Evolutionary conservation across 495 filamentous ascomycete species (phyloP).

Genomic region (Neurospora tetraspora): DNA sequence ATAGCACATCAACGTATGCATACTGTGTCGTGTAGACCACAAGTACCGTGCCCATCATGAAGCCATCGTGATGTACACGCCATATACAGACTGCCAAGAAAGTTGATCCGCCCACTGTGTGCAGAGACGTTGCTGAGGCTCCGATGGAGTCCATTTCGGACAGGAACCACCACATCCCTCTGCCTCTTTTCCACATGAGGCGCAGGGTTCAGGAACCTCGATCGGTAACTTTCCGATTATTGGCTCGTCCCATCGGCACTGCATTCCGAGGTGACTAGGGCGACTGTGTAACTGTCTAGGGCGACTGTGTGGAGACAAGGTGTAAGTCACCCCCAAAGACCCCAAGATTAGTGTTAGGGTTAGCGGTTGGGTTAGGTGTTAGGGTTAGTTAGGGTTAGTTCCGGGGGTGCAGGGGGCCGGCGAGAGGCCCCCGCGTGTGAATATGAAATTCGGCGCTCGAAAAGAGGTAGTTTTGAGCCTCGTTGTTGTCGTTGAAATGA

Average conservation of each 20-base stretch:
- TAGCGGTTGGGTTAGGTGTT: no score
- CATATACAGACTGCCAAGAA: background rate
- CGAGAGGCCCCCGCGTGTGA: no score
- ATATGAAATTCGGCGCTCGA: no score
- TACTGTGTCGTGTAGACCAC: background rate
- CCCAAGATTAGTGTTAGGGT: no score
- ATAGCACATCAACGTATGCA: background rate
- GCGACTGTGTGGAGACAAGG: no score
- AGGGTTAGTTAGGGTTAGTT: no score
- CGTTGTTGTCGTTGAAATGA: no score
- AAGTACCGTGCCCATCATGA: background rate
- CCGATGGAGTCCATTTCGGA: background rate
- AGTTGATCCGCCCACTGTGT: background rate
- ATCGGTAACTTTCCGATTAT: slow-evolving; percentile 16
- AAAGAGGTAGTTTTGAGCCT: no score
- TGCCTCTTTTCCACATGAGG: background rate
- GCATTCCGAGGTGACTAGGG: no score
- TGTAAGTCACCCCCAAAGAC: no score
- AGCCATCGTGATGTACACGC: background rate
- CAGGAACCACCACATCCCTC: background rate
- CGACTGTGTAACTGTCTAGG: no score
- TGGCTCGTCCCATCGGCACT: slow-evolving; percentile 10
- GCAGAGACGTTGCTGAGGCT: background rate
- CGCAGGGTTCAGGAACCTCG: slow-evolving; percentile 10
- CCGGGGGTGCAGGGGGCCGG: no score